Evolutionary conservation across 805 yeast species (phyloP).

Genomic region (Isabelozyma heimii): DNA sequence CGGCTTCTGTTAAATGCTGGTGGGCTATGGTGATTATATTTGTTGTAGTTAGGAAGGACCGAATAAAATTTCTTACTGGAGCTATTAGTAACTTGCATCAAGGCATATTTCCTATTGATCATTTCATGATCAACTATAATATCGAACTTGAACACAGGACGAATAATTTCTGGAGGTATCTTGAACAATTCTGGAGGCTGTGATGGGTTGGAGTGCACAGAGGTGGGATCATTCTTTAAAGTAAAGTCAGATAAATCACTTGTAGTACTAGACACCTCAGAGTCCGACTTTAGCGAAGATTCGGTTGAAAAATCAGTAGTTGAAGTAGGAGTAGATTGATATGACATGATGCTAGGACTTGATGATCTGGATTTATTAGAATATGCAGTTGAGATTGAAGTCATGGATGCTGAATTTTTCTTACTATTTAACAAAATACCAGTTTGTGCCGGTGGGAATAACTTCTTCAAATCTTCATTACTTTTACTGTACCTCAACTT

Average conservation of each 20-base stretch:
- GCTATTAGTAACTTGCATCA: constrained; percentile 10
- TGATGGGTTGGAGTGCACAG: constrained; percentile 4
- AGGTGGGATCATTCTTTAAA: background rate
- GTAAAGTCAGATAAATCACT: background rate
- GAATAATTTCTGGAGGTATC: constrained; percentile 42
- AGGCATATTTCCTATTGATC: constrained; percentile 26
- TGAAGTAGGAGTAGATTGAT: constrained; percentile 34
- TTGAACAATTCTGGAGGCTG: constrained; percentile 37
- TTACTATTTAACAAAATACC: constrained; percentile 5
- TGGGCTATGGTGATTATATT: constrained; percentile 1
- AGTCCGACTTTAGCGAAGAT: constrained; percentile 29
- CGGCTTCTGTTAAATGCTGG: background rate
- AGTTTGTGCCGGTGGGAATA: background rate
- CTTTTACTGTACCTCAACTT: constrained; percentile 1
- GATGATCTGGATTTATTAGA: constrained; percentile 33
- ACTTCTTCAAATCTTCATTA: background rate
- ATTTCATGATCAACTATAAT: constrained; percentile 42
- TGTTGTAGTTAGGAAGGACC: constrained; percentile 4
- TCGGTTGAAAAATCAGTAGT: constrained; percentile 30
- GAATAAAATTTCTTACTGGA: background rate
- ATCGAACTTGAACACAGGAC: constrained; percentile 49
- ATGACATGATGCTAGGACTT: constrained; percentile 38
- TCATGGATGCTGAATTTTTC: constrained; percentile 32
- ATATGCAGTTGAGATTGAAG: constrained; percentile 33
- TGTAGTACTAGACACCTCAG: constrained; percentile 9